Base-by-base conservation (phyloP, 768 basidiomycete genomes). In the Serendipita sp. region DNA sequence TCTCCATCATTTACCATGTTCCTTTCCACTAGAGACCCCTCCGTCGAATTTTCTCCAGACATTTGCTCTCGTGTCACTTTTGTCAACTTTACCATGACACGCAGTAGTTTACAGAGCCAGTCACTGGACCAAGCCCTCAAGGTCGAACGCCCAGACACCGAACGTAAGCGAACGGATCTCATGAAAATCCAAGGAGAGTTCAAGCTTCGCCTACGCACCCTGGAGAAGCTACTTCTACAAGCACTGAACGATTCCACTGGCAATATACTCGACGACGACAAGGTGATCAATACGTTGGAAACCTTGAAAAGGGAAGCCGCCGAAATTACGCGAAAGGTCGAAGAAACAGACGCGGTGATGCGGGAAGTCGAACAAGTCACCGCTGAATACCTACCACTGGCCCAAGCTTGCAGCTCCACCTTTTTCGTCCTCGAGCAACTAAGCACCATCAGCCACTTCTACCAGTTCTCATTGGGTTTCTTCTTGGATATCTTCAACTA, bases 1-100 rank as follows among this genome's bases (percentile, higher is more conserved):
- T 99, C 96, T 0, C 96, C 96, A 3, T 86, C 96, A n/a, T 99
- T 99, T 79, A 96, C 91, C 3, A 94, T 99, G 91, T 99, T 99
- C 83, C 80, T 99, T 48, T 91, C 95, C 1, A 99, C 96, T 10
- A 79, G 96, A 23, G 94, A 99, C 73, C 94, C 96, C 1, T 95
- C 95, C 0, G 88, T 96, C 66, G 93, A 97, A 70, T 97, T 99
- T 75, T 90, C 95, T 11, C 93, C 96, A 2, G 96, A 99, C 73
- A 94, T 99, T 69, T 98, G 95, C 79, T 95, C 92, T 78, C 84
- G 96, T 66, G 91, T 95, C 31, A 91, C 88, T 0, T 92, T 94
- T 69, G 91, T 94, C 75, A 94, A 92, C 76, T 94, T 93, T 74
- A 95, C 94, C 31, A 99, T 99, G 95, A 99, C 96, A 0, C 83